These are phyloP conservation scores for Gremmenia infestans DNA, from an alignment of 2,329 filamentous ascomycete species.

Conservation along the genomic window DNA sequence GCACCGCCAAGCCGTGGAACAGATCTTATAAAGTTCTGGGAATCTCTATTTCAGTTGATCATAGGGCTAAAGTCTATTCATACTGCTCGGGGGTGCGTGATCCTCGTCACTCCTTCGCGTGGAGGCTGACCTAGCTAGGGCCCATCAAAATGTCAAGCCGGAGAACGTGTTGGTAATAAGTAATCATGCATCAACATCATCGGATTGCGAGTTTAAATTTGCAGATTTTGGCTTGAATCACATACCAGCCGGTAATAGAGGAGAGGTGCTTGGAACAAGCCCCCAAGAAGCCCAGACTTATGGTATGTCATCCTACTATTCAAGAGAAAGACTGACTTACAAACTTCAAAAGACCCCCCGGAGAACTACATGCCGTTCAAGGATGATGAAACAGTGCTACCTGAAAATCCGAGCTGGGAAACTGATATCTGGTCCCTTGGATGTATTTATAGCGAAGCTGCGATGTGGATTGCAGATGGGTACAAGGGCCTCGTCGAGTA, in stretches of 20 bases:
- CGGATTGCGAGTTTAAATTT: conserved; percentile 29
- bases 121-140: conserved; percentile 19
- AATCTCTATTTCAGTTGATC: conserved; percentile 28
- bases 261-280: no score
- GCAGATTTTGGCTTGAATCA: conserved; percentile 28
- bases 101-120: background rate
- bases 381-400: conserved; percentile 2
- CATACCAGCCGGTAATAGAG: background rate
- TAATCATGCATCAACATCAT: conserved; percentile 14
- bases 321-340: background rate
- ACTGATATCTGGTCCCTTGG: conserved; percentile 34
- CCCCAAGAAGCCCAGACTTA: conserved; percentile 10
- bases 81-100: conserved; percentile 11
- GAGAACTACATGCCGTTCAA: conserved; percentile 24
- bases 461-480: conserved; percentile 27
- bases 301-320: conserved; percentile 8
- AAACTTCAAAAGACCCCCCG: conserved; percentile 24
- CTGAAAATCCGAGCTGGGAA: conserved; percentile 3
- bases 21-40: conserved; percentile 33
- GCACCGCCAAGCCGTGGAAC: conserved; percentile 21
- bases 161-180: conserved; percentile 29
- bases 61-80: conserved; percentile 26
- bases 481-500: conserved; percentile 19
- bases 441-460: conserved; percentile 32
- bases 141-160: conserved; percentile 34